Evolutionary conservation across 1,284 basidiomycete genomes (phyloP), one percentile per base, ranked within the genome.

Genomic region (Veloboletus limbatus): DNA sequence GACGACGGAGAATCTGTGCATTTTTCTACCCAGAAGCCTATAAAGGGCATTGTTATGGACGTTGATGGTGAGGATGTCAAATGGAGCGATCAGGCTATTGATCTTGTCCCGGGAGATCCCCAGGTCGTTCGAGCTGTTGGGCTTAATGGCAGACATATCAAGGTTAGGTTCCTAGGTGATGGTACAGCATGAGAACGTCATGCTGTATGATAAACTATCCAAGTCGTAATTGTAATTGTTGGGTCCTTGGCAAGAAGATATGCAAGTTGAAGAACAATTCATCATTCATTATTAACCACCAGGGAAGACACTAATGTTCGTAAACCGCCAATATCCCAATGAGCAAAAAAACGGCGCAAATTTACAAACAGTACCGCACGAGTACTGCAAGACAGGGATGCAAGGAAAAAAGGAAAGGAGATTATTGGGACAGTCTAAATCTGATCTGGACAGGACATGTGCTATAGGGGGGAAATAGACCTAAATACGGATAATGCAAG

Each of bases 41-140:
- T 95, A 69, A 95, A 95, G 65, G 89, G 91, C 5, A 74, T 94
- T 49, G 77, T 94, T 33, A 75, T 96, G 45, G 88, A 90, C 52
- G 82, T 81, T 25, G 80, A 84, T 25, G 87, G 81, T n/a, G 75
- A 77, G 9, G 82, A 85, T 44, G 81, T 80, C 30, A 73, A 75
- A 57, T 93, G 90, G 87, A 79, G 80, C 53, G 90, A 95, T 72
- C 92, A 95, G 65, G 89, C 82, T 6, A 80, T 95, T 54, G 92
- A 95, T 68, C 74, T 96, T 36, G 79, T 89, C 45, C 92, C 92
- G 11, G 85, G 78, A 35, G 92, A 95, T 68, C 75, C 78, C 41
- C 89, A 92, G 67, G 74, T 72, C 10, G 60, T 94, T 45, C 66
- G 61, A 31, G 87, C 81, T 11, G 61, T 70, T 32, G 90, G 89